phyloP scores from a whole-genome alignment of 768 basidiomycete genomes.

The Amanita rimosa region DNA sequence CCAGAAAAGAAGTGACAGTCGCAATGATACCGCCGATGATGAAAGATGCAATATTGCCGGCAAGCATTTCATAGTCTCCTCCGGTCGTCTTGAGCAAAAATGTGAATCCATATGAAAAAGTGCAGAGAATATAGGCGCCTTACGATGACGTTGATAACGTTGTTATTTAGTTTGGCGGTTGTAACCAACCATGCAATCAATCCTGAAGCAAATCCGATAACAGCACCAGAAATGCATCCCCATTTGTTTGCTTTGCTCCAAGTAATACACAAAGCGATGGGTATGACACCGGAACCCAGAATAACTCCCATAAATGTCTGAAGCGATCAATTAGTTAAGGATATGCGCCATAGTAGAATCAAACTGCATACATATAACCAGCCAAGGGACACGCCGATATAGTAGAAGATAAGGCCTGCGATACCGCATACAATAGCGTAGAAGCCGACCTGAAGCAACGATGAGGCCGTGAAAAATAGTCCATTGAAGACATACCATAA shows the following conservation, averaged over 20 bases:
- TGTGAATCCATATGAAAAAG: not conserved
- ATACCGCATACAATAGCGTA: slow-evolving; percentile 74
- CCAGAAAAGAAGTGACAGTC: slow-evolving; percentile 49
- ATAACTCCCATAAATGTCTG: slow-evolving; percentile 86
- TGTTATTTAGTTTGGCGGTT: slow-evolving; percentile 57
- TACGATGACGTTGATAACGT: slow-evolving; percentile 60
- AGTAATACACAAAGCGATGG: slow-evolving; percentile 77
- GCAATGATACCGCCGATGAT: slow-evolving; percentile 73
- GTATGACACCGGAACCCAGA: slow-evolving; percentile 76
- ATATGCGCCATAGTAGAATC: not conserved
- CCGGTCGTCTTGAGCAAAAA: slow-evolving; percentile 17
- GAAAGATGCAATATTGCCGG: slow-evolving; percentile 83
- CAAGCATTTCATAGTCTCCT: slow-evolving; percentile 56
- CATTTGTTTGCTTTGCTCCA: slow-evolving; percentile 81
- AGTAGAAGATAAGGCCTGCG: slow-evolving; percentile 80
- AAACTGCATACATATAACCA: slow-evolving; percentile 69
- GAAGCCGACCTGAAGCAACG: slow-evolving; percentile 36
- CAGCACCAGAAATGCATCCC: slow-evolving; percentile 69
- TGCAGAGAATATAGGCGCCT: slow-evolving; percentile 11
- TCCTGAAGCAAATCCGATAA: slow-evolving; percentile 59
- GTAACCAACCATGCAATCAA: slow-evolving; percentile 81
- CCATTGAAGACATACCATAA: slow-evolving; percentile 30
- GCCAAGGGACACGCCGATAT: slow-evolving; percentile 87
- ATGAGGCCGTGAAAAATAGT: not conserved
- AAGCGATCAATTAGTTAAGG: not conserved